Conservation (phyloP, 2,329 filamentous ascomycete genomes). For the Proliferodiscus dingleyae region DNA sequence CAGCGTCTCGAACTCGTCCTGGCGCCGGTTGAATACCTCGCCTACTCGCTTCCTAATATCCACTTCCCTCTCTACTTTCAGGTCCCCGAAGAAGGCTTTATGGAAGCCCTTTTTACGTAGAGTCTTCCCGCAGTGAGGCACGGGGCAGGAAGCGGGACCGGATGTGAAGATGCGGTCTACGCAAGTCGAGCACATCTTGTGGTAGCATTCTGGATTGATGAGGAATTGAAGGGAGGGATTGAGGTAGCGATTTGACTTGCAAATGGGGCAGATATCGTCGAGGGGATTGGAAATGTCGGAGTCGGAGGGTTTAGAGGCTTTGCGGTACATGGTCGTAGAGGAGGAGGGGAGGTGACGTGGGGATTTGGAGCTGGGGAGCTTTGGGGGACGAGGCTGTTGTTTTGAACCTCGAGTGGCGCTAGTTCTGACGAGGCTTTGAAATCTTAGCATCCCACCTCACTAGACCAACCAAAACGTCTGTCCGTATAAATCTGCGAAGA, state of each 20-base stretch:
- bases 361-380: conserved; percentile 4
- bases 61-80: conserved; percentile 85
- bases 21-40: conserved; percentile 75
- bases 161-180: conserved; percentile 91
- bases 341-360: conserved; percentile 2
- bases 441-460: conserved; percentile 16
- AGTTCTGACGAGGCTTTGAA: conserved; percentile 17
- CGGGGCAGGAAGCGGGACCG: conserved; percentile 87
- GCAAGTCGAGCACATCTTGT: conserved; percentile 96
- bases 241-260: conserved; percentile 94
- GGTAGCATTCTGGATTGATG: conserved; percentile 98
- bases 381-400: conserved; percentile 13
- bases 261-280: conserved; percentile 84
- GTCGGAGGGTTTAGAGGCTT: conserved; percentile 5
- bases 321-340: conserved; percentile 19
- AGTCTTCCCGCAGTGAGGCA: conserved; percentile 81
- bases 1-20: conserved; percentile 87
- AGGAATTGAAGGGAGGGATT: conserved; percentile 92
- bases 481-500: too few species aligned
- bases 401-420: conserved; percentile 8
- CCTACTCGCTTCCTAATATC: conserved; percentile 81
- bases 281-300: conserved; percentile 21
- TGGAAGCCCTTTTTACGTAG: conserved; percentile 81
- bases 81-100: conserved; percentile 82
- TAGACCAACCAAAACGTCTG: too few species aligned